Conservation (phyloP, 345 rosid species). For the Aquilaria yunnanensis region DNA sequence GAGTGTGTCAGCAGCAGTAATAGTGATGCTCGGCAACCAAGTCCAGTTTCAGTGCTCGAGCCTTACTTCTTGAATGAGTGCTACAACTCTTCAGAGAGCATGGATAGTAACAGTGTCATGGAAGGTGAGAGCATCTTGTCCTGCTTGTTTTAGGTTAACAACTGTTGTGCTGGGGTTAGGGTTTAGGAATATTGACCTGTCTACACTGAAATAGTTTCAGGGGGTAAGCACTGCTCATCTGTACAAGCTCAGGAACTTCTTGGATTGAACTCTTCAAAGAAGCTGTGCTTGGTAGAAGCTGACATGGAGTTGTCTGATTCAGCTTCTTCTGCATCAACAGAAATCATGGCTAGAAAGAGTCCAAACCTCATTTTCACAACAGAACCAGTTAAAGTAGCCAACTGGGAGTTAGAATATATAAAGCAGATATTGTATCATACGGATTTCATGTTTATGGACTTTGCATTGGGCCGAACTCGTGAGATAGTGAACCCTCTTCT, state of each 20-base stretch:
- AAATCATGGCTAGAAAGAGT: constrained; percentile 24
- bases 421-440: constrained; percentile 46
- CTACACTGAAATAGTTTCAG: constrained; percentile 25
- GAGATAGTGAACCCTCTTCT: constrained; percentile 51
- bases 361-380: constrained; percentile 8
- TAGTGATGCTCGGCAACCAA: constrained; percentile 45
- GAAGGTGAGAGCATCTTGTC: constrained; percentile 26
- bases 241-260: constrained; percentile 43
- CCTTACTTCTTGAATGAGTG: constrained; percentile 53
- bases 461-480: constrained; percentile 35
- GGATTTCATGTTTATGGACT: constrained; percentile 68
- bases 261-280: constrained; percentile 33
- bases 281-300: constrained; percentile 30
- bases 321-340: constrained; percentile 50
- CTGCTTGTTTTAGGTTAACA: not conserved
- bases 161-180: not conserved
- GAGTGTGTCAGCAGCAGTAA: constrained; percentile 27
- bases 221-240: constrained; percentile 44
- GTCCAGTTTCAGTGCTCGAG: constrained; percentile 73
- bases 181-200: constrained; percentile 6
- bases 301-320: constrained; percentile 60
- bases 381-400: constrained; percentile 18
- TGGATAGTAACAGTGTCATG: constrained; percentile 34
- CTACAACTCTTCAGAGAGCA: constrained; percentile 58
- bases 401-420: constrained; percentile 68